phyloP scores from a whole-genome alignment of 148 eudicot genomes.

The Silene uniflora region DNA sequence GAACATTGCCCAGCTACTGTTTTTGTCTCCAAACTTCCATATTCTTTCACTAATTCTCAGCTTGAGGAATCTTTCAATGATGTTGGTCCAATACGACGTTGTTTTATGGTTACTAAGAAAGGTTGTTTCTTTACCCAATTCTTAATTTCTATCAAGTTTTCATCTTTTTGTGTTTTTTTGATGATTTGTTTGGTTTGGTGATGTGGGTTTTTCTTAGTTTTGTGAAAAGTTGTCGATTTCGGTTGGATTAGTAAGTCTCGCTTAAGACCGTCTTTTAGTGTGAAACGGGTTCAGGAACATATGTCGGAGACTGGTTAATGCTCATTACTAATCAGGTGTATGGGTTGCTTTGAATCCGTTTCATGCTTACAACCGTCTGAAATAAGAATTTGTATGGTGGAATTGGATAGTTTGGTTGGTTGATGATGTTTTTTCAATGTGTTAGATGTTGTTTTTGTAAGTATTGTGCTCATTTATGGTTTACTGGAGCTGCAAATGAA shows the following conservation, averaged over 20 bases:
- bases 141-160: neutral
- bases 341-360: too few species aligned
- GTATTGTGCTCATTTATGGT: neutral
- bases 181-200: neutral
- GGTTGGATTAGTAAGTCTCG: neutral
- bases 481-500: neutral
- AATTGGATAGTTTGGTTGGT: neutral
- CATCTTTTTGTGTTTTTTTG: slow-evolving; percentile 3
- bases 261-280: too few species aligned
- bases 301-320: too few species aligned
- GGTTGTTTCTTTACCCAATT: slow-evolving; percentile 32
- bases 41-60: slow-evolving; percentile 61
- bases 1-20: slow-evolving; percentile 68
- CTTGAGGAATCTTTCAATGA: slow-evolving; percentile 86
- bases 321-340: too few species aligned
- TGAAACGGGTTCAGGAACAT: too few species aligned
- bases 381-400: too few species aligned
- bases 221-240: neutral
- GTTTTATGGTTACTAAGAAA: slow-evolving; percentile 80
- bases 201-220: slow-evolving; percentile 4
- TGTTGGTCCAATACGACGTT: slow-evolving; percentile 81
- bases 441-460: neutral
- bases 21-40: slow-evolving; percentile 68
- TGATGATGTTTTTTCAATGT: neutral
- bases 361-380: too few species aligned